Base-by-base conservation (phyloP, 2,329 filamentous ascomycete genomes). In the Aureobasidium sp. region DNA sequence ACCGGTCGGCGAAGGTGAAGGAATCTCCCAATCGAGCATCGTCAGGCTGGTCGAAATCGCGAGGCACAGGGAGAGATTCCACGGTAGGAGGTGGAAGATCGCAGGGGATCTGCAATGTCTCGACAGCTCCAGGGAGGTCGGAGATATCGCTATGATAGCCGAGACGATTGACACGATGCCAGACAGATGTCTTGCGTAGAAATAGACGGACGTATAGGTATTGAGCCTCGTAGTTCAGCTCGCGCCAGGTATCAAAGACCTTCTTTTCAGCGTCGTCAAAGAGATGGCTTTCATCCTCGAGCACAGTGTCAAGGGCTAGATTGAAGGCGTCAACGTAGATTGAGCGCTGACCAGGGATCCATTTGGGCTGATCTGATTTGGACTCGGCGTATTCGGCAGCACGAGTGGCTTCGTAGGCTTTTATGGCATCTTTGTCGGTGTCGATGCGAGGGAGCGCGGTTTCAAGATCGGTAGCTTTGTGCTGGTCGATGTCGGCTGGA, bases 241-340 rank as follows among this genome's bases (percentile, higher is more conserved):
- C 74, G 64, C 79, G 83, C 91, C 93, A 99, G 63, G 86, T 79
- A 3, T 79, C 76, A 71, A 99, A 97, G 0, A 97, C 81, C 15
- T 82, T 79, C 69, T 81, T 83, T 74, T 99, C 94, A 20, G 85
- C 87, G 63, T 86, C 83, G 68, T 94, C 84, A 71, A 97, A 99
- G 0, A 99, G 78, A 74, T 96, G 90, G 0, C 84, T 82, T 74
- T 99, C 94, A 62, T 97, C 90, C 53, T 90, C 86, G 13, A 97
- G 77, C 3, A 99, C 94, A 0, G 90, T 96, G 63, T 93, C 87
- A 53, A 99, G 78, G 2, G 93, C 91, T 15, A 97, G 79, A 70
- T 96, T 96, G 79, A 99, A 99, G 0, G 94, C 94, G 76, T 99
- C 94, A 20, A 97, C 91, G 69, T 99, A 99, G 61, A 99, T 90